Evolutionary conservation across 75 land plant species (phyloP), one percentile per base, ranked within the genome.

Genomic region (Sequoia sempervirens): DNA sequence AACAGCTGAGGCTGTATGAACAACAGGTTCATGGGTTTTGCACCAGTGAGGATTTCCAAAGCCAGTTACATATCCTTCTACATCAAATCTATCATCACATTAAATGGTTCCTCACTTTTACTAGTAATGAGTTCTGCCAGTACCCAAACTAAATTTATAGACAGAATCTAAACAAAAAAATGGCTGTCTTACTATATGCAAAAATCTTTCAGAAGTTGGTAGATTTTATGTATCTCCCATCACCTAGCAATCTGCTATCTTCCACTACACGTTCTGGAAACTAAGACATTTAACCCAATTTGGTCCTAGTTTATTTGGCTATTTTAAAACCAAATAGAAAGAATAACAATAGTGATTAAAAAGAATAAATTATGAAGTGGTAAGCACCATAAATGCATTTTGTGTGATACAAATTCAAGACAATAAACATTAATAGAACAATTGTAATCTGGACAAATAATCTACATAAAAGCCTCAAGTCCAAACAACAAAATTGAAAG

Each of bases 21-120:
- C 76, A 13, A 96, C 94, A 54, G 92, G 87, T n/a, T 81, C 69
- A 84, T 96, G 98, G 50, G 98, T 96, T 87, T 88, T 90, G n/a
- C 84, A 85, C 98, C 98, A 94, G 46, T 96, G 93, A 23, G 96
- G 96, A 76, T 91, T 94, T 41, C 98, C 98, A 87, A 94, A 96
- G 15, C 94, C 96, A 66, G 92, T 92, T 41, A 93, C 91, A 83
- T 83, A 80, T n/a, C 98, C 98, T 81, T 88, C 86, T 37, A 96
- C 84, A 89, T 96, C 96, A 89, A 94, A 96, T 86, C 96, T 95
- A 90, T 41, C 79, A 78, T 37, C 40, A 78, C 75, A 86, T 45
- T 9, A 78, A 78, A 78, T 41, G 1, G 10, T 78, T 15, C 43
- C 9, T 78, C n/a, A 78, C 23, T 78, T 61, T 23, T 26, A 45